Evolutionary conservation across 345 rosid species (phyloP), one percentile per base, ranked within the genome.

Genomic region (Gossypium longicalyx): DNA sequence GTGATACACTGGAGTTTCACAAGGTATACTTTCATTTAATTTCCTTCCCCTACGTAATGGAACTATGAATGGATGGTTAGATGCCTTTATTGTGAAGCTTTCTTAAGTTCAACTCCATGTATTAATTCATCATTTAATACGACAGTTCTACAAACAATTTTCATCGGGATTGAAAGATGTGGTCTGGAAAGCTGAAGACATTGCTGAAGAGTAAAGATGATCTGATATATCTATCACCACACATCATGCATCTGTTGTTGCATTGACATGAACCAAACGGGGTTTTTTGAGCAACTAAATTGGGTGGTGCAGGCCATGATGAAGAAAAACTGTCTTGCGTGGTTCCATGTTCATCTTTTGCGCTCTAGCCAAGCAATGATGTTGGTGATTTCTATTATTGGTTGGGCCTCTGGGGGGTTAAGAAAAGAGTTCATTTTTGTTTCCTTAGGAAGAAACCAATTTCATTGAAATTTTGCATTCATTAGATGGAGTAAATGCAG

Each of bases 1-100:
- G 97, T 29, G 98, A 94, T 74, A 92, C 97, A 3, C 80, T 94
- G 58, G 98, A 90, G 85, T 94, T 94, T 86, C 97, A 94, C 84
- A 92, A 87, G 90, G 98, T 84, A 82, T 76, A 82, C 71, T 58
- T 23, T 3, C 19, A 48, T 34, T 5, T 34, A 34, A 34, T 59
- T 59, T 25, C 64, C 64, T 59, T 59, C 64, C n/a, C n/a, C 41
- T 6, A 25, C 29, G 17, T 7, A n/a, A 34, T 0, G 27, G 44
- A 27, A 29, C 11, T n/a, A 22, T 52, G 61, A 22, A 63, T 52
- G 56, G 23, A 7, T 69, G 51, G 57, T 54, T 64, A 15, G 25
- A 20, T 3, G 11, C 12, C 61, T 57, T 57, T 20, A 44, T 20
- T 23, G 2, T 44, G 52, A 65, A 5, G 52, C 15, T 65, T 6